Percentiles rank a stretch among this genome's conserved stretches.
phyloP scores from a whole-genome alignment of 1,284 basidiomycete species.

The Thecaphora thlaspeos region DNA sequence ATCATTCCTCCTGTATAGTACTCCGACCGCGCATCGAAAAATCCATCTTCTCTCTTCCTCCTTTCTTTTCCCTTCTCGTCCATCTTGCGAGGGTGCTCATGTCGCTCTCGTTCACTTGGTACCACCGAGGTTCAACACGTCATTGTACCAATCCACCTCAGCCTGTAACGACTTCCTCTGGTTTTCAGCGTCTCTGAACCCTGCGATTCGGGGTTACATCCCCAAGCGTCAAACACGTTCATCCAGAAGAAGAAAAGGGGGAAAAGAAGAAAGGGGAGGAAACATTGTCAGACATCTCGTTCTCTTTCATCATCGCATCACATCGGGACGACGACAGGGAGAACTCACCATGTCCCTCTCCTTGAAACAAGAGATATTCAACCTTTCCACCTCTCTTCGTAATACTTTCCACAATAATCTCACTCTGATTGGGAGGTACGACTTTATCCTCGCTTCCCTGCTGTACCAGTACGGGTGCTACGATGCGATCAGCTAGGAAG shows the following conservation, averaged over 20 bases:
- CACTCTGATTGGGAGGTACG: constrained; percentile 65
- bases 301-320: background rate
- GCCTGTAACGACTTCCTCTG: constrained; percentile 9
- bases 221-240: too few relatives aligned
- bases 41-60: too few relatives aligned
- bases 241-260: too few relatives aligned
- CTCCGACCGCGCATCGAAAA: too few relatives aligned
- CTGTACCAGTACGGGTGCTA: constrained; percentile 63
- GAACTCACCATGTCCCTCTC: constrained; percentile 41
- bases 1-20: too few relatives aligned
- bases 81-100: too few relatives aligned
- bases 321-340: constrained; percentile 4
- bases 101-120: too few relatives aligned
- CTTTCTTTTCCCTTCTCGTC: too few relatives aligned
- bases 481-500: constrained; percentile 63
- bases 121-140: background rate
- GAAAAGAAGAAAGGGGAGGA: too few relatives aligned
- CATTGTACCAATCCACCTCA: constrained; percentile 7
- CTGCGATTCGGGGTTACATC: too few relatives aligned
- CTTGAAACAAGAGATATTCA: constrained; percentile 37
- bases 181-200: constrained; percentile 17
- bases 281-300: constrained; percentile 5
- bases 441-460: constrained; percentile 66
- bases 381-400: constrained; percentile 14
- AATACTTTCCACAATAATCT: constrained; percentile 51